Base-by-base conservation (phyloP, 1,284 basidiomycete species). In the Coriolopsis trogii region DNA sequence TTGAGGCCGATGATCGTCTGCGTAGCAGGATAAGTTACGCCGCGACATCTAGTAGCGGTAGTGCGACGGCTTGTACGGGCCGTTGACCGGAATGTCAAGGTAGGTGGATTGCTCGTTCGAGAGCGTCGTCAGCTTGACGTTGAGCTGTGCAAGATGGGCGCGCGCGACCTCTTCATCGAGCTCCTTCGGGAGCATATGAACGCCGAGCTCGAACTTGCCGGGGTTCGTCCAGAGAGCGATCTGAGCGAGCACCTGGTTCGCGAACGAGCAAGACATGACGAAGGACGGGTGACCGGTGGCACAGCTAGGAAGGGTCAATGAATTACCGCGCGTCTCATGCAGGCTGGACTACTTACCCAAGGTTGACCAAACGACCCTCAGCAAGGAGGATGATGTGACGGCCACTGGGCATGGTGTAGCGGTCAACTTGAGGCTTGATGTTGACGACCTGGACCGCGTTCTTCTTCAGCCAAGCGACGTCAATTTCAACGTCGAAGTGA, bases 201-300 rank as follows among this genome's bases (percentile, higher is more conserved):
- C 94, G 61, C 94, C 94, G 63, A 97, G 82, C 52, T 90, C 88
- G 87, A 98, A 98, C 70, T 87, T 82, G 69, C 85, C 82, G 34
- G 89, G 88, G 65, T 89, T 91, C 52, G 91, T 95, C 95, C 95
- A 99, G 70, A 99, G 88, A 24, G 94, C 96, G 67, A 99, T 98
- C 80, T 99, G 96, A 43, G 96, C 96, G 62, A 99, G 83, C 56
- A 95, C 93, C 79, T 99, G 96, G 85, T 99, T 99, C 73, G 93
- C 80, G 82, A 99, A 99, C 49, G 97, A 99, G 81, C 95, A 98
- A 31, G 95, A 98, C 97, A 99, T 99, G 79, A 99, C 96, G 75
- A 93, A 93, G 46, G 93, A 95, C 38, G 93, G 93, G 75, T 96
- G 93, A 51, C 93, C 93, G 58, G 93, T 96, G 39, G 88, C 89